These are phyloP conservation scores for Lactarius vividus DNA, from an alignment of 768 basidiomycete genomes.

Conservation along the genomic window DNA sequence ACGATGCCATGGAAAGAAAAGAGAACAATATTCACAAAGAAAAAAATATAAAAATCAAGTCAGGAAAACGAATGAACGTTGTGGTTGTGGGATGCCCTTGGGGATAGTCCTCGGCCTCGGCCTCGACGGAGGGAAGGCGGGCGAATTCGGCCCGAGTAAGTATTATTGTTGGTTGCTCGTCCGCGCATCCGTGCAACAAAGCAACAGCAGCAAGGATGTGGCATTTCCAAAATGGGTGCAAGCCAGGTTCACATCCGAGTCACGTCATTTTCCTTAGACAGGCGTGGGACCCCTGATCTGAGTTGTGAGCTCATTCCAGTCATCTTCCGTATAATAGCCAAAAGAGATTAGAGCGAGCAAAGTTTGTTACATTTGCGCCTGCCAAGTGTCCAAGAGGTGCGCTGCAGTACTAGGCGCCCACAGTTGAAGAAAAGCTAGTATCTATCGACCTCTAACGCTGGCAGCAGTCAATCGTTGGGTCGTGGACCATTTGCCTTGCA, in stretches of 20 bases:
- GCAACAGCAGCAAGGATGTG: not conserved
- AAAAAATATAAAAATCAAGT: not conserved
- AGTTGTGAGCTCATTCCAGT: too few species aligned
- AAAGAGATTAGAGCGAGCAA: not conserved
- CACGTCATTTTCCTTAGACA: not conserved
- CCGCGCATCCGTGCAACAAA: not conserved
- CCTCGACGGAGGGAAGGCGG: not conserved
- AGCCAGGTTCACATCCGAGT: constrained; percentile 4
- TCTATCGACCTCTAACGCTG: not conserved
- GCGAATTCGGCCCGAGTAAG: not conserved
- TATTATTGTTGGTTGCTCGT: not conserved
- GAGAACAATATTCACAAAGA: constrained; percentile 4
- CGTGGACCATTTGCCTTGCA: not conserved
- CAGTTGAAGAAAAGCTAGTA: not conserved
- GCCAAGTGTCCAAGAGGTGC: not conserved
- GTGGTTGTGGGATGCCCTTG: not conserved
- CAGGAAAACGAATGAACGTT: not conserved
- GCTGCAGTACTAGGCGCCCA: not conserved
- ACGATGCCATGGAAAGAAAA: constrained; percentile 6
- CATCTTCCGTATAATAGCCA: not conserved
- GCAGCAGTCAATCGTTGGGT: not conserved
- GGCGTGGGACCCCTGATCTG: not conserved
- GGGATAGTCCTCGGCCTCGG: not conserved
- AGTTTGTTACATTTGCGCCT: not conserved
- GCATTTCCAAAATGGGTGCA: not conserved